Percentiles rank a stretch among this genome's conserved stretches.
These are phyloP conservation scores for Erodium texanum DNA, from an alignment of 441 rosid genomes.

Conservation along the genomic window DNA sequence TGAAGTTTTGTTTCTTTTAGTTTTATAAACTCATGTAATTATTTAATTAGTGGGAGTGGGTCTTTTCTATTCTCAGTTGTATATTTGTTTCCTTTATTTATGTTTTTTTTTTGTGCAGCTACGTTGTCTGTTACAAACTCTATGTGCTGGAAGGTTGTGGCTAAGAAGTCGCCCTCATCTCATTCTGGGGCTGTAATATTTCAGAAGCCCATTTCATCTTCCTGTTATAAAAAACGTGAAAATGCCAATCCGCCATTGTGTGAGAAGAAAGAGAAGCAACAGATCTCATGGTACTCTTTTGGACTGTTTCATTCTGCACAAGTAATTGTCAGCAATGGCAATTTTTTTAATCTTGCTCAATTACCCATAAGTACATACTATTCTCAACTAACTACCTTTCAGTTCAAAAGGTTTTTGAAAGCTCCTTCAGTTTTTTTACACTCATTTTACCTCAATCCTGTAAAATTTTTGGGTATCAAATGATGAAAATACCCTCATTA, in stretches of 20 bases:
- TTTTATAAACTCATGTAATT: neutral
- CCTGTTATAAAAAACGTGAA: constrained; percentile 53
- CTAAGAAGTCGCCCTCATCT: constrained; percentile 46
- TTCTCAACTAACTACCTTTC: no score
- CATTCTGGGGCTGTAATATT: constrained; percentile 74
- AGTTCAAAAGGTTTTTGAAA: no score
- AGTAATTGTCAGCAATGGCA: no score
- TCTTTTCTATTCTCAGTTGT: neutral
- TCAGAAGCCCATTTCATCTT: constrained; percentile 59
- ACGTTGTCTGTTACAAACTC: constrained; percentile 59
- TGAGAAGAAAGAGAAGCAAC: constrained; percentile 29
- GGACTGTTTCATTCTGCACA: neutral
- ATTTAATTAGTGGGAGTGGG: neutral
- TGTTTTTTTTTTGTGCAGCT: constrained; percentile 36
- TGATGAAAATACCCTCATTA: no score
- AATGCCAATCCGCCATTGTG: constrained; percentile 53
- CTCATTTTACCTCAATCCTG: no score
- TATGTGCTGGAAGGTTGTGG: constrained; percentile 73
- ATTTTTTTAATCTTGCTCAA: no score
- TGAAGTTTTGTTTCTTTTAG: neutral
- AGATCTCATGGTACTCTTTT: constrained; percentile 52
- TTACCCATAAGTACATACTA: no score
- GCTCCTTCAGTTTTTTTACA: no score
- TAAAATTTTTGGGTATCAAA: no score
- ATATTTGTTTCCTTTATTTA: constrained; percentile 8